Evolutionary conservation across 768 basidiomycete genomes (phyloP).

Genomic region (Trametes cubensis): DNA sequence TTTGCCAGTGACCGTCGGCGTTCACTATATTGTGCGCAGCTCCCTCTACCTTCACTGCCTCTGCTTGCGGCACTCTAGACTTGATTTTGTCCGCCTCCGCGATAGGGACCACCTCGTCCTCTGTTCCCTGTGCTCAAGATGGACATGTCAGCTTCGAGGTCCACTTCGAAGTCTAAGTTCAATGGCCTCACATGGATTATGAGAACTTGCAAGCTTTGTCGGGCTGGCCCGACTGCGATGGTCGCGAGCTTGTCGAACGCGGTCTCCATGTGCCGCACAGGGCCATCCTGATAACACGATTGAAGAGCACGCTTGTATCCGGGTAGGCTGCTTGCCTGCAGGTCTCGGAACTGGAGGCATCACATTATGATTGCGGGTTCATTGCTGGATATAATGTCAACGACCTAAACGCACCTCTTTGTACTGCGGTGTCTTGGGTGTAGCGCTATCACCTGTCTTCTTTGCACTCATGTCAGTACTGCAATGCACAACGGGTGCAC

Average conservation of each 20-base stretch:
- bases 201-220: slow-evolving; percentile 18
- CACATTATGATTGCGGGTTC: no score
- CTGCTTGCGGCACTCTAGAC: slow-evolving; percentile 47
- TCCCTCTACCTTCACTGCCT: slow-evolving; percentile 50
- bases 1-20: slow-evolving; percentile 26
- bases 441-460: background rate
- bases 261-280: slow-evolving; percentile 29
- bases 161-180: no score
- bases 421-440: slow-evolving; percentile 11
- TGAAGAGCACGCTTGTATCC: slow-evolving; percentile 72
- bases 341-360: slow-evolving; percentile 56
- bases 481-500: background rate
- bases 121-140: slow-evolving; percentile 50
- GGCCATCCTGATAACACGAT: slow-evolving; percentile 45
- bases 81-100: slow-evolving; percentile 54
- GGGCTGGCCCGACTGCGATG: background rate
- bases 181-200: slow-evolving; percentile 24
- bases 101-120: slow-evolving; percentile 56
- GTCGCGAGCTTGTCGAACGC: slow-evolving; percentile 28
- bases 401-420: slow-evolving; percentile 7
- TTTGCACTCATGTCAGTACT: background rate
- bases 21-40: slow-evolving; percentile 51
- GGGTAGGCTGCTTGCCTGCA: slow-evolving; percentile 71
- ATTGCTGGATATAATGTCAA: no score
- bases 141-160: no score